phyloP scores from a whole-genome alignment of 2,329 filamentous ascomycete genomes.

The Aureobasidium sp. region DNA sequence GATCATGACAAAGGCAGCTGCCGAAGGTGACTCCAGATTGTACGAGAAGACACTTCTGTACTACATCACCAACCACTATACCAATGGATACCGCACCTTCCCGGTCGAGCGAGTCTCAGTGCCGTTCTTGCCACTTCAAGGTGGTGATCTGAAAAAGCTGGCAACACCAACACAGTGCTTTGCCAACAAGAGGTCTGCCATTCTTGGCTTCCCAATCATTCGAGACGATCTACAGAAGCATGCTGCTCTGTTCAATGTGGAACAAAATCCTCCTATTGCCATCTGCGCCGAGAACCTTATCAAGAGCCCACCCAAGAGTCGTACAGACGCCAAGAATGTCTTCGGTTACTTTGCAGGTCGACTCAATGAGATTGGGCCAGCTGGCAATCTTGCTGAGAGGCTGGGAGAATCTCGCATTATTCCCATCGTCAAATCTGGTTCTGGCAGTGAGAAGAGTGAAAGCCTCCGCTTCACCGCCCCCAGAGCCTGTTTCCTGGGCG shows the following conservation, averaged over 20 bases:
- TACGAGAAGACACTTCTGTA: slow-evolving; percentile 69
- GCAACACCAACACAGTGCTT: slow-evolving; percentile 72
- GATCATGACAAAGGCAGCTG: slow-evolving; percentile 61
- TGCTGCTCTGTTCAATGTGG: slow-evolving; percentile 78
- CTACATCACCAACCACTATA: slow-evolving; percentile 70
- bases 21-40: slow-evolving; percentile 41
- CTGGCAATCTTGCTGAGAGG: slow-evolving; percentile 47
- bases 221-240: slow-evolving; percentile 68
- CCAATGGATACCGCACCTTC: slow-evolving; percentile 64
- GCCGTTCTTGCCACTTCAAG: slow-evolving; percentile 59
- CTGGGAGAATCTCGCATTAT: slow-evolving; percentile 62
- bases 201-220: slow-evolving; percentile 76
- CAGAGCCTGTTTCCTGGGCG: slow-evolving; percentile 70
- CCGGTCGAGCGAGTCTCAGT: slow-evolving; percentile 42
- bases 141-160: slow-evolving; percentile 38
- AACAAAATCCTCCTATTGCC: slow-evolving; percentile 67
- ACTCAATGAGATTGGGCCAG: slow-evolving; percentile 58
- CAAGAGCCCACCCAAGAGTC: slow-evolving; percentile 59
- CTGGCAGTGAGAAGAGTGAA: slow-evolving; percentile 33
- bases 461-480: slow-evolving; percentile 55
- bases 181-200: slow-evolving; percentile 64
- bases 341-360: slow-evolving; percentile 81
- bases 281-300: slow-evolving; percentile 69
- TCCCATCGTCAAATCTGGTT: slow-evolving; percentile 44
- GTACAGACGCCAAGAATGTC: slow-evolving; percentile 57